phyloP scores from a whole-genome alignment of 1,284 basidiomycete genomes.

The Taiwanofungus camphoratus region DNA sequence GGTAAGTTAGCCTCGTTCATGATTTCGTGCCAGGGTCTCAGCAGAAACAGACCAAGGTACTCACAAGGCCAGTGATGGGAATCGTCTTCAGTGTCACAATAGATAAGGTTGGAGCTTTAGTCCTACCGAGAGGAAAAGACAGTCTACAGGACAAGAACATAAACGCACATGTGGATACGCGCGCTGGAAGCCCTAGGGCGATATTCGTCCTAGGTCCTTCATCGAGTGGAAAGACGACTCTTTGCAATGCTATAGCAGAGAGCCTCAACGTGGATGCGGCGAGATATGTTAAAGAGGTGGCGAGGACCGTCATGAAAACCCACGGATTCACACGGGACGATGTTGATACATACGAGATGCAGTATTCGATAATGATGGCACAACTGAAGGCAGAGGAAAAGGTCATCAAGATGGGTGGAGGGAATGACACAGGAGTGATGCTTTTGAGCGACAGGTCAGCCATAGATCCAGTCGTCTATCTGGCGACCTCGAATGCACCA shows the following conservation, averaged over 20 bases:
- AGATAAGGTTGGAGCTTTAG: too few relatives aligned
- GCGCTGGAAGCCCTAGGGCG: slow-evolving; percentile 6
- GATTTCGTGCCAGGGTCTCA: too few relatives aligned
- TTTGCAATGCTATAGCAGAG: slow-evolving; percentile 46
- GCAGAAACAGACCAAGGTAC: too few relatives aligned
- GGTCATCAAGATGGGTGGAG: slow-evolving; percentile 18
- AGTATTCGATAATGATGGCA: slow-evolving; percentile 50
- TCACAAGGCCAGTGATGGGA: too few relatives aligned
- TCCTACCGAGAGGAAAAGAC: too few relatives aligned
- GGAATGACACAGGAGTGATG: slow-evolving; percentile 25
- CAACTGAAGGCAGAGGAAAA: slow-evolving; percentile 42
- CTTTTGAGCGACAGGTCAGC: slow-evolving; percentile 59
- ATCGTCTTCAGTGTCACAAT: too few relatives aligned
- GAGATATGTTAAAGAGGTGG: slow-evolving; percentile 52
- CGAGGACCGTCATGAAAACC: slow-evolving; percentile 46
- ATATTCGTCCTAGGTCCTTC: slow-evolving; percentile 51
- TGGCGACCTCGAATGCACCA: slow-evolving; percentile 35
- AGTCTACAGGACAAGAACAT: too few relatives aligned
- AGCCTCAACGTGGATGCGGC: slow-evolving; percentile 31
- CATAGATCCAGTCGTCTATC: slow-evolving; percentile 57
- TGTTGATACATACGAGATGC: slow-evolving; percentile 49
- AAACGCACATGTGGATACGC: too few relatives aligned
- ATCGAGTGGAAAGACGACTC: slow-evolving; percentile 61
- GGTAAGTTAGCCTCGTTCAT: too few relatives aligned
- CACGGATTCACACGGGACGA: slow-evolving; percentile 47